These are phyloP conservation scores for Kodamaea hsintzibuensis DNA, from an alignment of 805 yeast genomes.

Conservation along the genomic window DNA sequence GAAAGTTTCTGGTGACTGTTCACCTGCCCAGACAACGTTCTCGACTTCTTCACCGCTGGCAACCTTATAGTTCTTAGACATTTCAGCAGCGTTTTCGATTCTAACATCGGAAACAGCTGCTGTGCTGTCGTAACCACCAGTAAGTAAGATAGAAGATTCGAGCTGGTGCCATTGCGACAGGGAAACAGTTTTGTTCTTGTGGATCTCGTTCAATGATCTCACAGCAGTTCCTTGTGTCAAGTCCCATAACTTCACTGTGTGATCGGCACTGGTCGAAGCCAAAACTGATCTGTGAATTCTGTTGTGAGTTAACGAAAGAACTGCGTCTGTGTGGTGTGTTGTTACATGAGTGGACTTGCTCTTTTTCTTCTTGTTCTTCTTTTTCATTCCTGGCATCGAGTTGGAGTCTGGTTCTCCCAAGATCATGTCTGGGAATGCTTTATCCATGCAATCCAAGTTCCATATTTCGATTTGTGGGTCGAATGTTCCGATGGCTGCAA, in stretches of 20 bases:
- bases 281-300: conserved; percentile 77
- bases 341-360: conserved; percentile 52
- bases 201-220: conserved; percentile 70
- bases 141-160: conserved; percentile 68
- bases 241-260: conserved; percentile 95
- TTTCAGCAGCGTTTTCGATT: conserved; percentile 56
- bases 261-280: conserved; percentile 94
- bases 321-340: conserved; percentile 91
- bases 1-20: conserved; percentile 51
- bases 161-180: conserved; percentile 79
- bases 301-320: conserved; percentile 83
- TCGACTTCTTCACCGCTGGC: conserved; percentile 80
- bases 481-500: conserved; percentile 95
- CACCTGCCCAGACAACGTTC: conserved; percentile 66
- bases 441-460: conserved; percentile 91
- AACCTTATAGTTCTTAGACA: conserved; percentile 66
- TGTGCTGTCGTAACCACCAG: conserved; percentile 92
- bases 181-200: conserved; percentile 79
- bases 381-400: conserved; percentile 37
- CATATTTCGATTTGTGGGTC: conserved; percentile 97
- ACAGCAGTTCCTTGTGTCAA: conserved; percentile 72
- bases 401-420: conserved; percentile 70
- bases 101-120: conserved; percentile 86
- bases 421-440: conserved; percentile 91
- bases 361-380: conserved; percentile 53